Base-by-base conservation (phyloP, 805 yeast species). In the Huiozyma naganishii region DNA sequence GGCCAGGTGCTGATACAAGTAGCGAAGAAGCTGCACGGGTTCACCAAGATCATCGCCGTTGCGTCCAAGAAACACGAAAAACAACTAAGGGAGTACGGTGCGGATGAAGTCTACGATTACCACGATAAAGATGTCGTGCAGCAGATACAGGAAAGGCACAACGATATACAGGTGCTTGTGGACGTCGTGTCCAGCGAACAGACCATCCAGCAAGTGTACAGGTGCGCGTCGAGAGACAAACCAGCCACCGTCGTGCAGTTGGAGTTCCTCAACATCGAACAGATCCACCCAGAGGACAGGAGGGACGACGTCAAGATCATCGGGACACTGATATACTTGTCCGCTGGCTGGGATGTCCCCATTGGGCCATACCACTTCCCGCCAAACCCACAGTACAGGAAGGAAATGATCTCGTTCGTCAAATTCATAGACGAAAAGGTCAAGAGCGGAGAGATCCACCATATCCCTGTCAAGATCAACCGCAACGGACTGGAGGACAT, bases 1-100 rank as follows among this genome's bases (percentile, higher is more conserved):
- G 88, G 87, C 12, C 65, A 64, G 39, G 39, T 65, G 12, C 76
- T 77, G 10, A 71, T 79, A 42, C 88, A 82, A 66, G 48, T 78
- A 35, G 80, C 80, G 12, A 73, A 73, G 48, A 53, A 63, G 29
- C 48, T 73, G 11, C 52, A 53, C 35, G 76, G 72, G 10, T 68
- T 54, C 50, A 42, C 51, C 6, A 67, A 66, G 33, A 71, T 74
- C 41, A 61, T 72, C 41, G 69, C 71, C 3, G 70, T 74, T 27
- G 77, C 82, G 8, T 71, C 79, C 3, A 52, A 59, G 43, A 68
- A 68, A 51, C 63, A 75, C 54, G 62, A 60, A 46, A 64, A 61
- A 8, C 53, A 51, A 34, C 54, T 76, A 47, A 66, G 62, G 50
- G 40, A 55, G 1, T 50, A 70, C 23, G 81, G 82, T 49, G 80